Conservation (phyloP, 1,139 yeast genomes). For the Meyerozyma sp. region DNA sequence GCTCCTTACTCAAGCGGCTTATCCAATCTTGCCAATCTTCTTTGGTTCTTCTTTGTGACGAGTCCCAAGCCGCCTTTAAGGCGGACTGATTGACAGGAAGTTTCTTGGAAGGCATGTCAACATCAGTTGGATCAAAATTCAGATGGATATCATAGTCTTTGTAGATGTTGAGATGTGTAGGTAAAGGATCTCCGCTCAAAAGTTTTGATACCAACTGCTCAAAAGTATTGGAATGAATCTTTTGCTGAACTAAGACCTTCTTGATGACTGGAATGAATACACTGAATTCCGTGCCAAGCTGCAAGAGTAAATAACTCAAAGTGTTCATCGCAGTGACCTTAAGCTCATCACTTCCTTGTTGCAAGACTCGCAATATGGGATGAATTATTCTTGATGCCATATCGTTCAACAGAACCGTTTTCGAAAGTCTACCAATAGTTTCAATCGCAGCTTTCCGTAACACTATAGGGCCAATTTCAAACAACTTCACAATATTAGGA, state of each 20-base stretch:
- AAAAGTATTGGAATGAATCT: slow-evolving; percentile 68
- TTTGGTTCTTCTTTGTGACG: slow-evolving; percentile 78
- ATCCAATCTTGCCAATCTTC: slow-evolving; percentile 99
- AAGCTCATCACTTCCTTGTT: slow-evolving; percentile 52
- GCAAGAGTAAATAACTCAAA: slow-evolving; percentile 69
- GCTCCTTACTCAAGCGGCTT: slow-evolving; percentile 75
- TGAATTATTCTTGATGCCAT: slow-evolving; percentile 90
- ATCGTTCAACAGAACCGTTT: slow-evolving; percentile 69
- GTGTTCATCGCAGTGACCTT: slow-evolving; percentile 69
- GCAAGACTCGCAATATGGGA: slow-evolving; percentile 69
- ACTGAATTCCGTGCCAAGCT: slow-evolving; percentile 77
- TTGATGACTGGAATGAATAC: slow-evolving; percentile 87
- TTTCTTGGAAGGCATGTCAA: slow-evolving; percentile 67
- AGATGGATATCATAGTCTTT: slow-evolving; percentile 52
- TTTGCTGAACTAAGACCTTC: slow-evolving; percentile 57
- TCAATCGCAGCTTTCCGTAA: slow-evolving; percentile 75
- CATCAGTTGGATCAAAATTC: slow-evolving; percentile 55
- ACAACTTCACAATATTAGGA: slow-evolving; percentile 76
- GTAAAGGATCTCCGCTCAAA: slow-evolving; percentile 83
- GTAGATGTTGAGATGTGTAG: slow-evolving; percentile 69
- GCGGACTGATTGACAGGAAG: slow-evolving; percentile 77
- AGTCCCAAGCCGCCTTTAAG: slow-evolving; percentile 85
- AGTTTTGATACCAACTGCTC: slow-evolving; percentile 78
- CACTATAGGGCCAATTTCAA: slow-evolving; percentile 60
- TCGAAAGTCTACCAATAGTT: slow-evolving; percentile 77